These are phyloP conservation scores for Colletotrichum siamense DNA, from an alignment of 2,329 filamentous ascomycete species.

Conservation along the genomic window DNA sequence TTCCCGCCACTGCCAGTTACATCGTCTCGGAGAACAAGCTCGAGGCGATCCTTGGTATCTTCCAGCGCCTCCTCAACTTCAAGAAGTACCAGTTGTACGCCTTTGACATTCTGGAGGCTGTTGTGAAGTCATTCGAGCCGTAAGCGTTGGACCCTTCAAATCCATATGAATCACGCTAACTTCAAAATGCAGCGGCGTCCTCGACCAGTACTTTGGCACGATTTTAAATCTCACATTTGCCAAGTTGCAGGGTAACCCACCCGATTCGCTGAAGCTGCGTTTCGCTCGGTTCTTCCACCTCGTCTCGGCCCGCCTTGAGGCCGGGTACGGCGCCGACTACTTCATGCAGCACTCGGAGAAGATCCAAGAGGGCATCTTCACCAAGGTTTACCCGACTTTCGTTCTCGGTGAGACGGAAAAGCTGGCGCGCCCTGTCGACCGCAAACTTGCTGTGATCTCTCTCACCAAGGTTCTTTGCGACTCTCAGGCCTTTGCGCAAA, in stretches of 20 bases:
- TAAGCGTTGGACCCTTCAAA: slow-evolving; percentile 48
- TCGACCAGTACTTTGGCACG: slow-evolving; percentile 79
- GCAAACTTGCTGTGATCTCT: slow-evolving; percentile 92
- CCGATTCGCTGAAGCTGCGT: slow-evolving; percentile 83
- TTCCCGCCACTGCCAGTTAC: slow-evolving; percentile 75
- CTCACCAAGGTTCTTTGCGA: slow-evolving; percentile 91
- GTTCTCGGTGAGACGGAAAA: slow-evolving; percentile 91
- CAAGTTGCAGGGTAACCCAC: slow-evolving; percentile 68
- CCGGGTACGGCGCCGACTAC: slow-evolving; percentile 89
- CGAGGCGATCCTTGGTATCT: slow-evolving; percentile 90
- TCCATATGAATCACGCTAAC: neutral
- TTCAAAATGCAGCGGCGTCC: slow-evolving; percentile 52
- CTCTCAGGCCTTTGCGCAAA: slow-evolving; percentile 80
- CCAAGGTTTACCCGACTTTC: slow-evolving; percentile 82
- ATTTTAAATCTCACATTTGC: slow-evolving; percentile 85
- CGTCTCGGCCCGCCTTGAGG: slow-evolving; percentile 77
- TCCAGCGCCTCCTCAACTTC: slow-evolving; percentile 83
- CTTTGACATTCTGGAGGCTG: slow-evolving; percentile 87
- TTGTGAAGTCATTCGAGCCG: slow-evolving; percentile 76
- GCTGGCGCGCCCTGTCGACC: slow-evolving; percentile 84
- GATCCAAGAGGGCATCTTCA: slow-evolving; percentile 81
- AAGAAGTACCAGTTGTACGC: slow-evolving; percentile 87
- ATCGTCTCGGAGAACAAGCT: slow-evolving; percentile 83
- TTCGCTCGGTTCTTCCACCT: slow-evolving; percentile 97
- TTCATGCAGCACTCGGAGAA: slow-evolving; percentile 86